A percentile compares a stretch with the other conserved stretches of the same genome.
Evolutionary conservation across 179 eudicot species (phyloP).

Genomic region (Patellifolia procumbens): DNA sequence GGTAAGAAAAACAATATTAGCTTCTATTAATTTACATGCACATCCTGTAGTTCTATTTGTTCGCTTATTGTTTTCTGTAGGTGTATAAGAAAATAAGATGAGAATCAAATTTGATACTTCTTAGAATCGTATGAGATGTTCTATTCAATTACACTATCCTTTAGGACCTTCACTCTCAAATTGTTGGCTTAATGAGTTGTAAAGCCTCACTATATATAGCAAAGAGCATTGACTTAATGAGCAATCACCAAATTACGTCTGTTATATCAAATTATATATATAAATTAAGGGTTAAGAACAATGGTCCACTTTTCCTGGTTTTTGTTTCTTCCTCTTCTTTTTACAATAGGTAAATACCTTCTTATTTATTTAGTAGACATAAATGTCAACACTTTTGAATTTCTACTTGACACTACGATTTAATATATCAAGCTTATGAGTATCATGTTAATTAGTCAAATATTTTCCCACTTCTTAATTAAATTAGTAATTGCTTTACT

Average conservation of each 20-base stretch:
- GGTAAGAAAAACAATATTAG: no score
- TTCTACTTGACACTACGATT: background rate
- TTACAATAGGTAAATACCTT: background rate
- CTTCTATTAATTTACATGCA: no score
- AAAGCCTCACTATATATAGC: background rate
- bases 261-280: background rate
- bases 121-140: no score
- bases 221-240: background rate
- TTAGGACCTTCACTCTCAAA: no score
- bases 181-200: no score
- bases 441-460: background rate
- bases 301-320: background rate
- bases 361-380: background rate
- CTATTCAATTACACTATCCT: no score
- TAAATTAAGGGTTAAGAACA: background rate
- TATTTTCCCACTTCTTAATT: background rate
- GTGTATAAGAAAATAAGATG: no score
- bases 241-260: background rate
- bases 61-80: no score
- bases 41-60: no score
- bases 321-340: background rate
- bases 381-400: background rate
- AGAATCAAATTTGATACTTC: no score
- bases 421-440: background rate
- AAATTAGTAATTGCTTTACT: background rate